These are phyloP conservation scores for Scheffersomyces insectosa DNA, from an alignment of 1,139 yeast species.

Conservation along the genomic window DNA sequence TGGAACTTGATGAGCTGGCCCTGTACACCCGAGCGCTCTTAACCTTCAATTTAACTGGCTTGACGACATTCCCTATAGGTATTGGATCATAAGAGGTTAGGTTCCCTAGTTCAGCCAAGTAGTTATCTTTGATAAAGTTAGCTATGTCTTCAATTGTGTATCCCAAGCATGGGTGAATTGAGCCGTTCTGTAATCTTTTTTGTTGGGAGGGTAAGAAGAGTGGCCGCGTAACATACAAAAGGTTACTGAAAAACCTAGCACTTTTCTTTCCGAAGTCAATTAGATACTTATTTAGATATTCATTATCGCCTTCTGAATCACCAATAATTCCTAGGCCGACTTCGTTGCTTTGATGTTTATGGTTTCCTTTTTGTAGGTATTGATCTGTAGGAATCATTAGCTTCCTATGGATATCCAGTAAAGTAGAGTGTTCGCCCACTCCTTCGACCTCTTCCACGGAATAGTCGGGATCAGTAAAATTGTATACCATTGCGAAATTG, in stretches of 20 bases:
- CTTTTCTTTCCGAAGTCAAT: slow-evolving; percentile 20
- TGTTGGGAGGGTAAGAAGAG: slow-evolving; percentile 27
- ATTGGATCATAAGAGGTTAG: not conserved
- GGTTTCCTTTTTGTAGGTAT: slow-evolving; percentile 28
- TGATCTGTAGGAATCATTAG: slow-evolving; percentile 44
- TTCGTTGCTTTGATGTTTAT: slow-evolving; percentile 18
- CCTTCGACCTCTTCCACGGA: slow-evolving; percentile 20
- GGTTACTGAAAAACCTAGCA: slow-evolving; percentile 24
- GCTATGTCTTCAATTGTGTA: slow-evolving; percentile 36
- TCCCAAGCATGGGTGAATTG: slow-evolving; percentile 23
- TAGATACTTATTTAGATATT: slow-evolving; percentile 9
- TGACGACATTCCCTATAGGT: not conserved
- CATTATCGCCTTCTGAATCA: slow-evolving; percentile 10
- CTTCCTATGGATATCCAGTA: slow-evolving; percentile 38
- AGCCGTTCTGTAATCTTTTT: slow-evolving; percentile 17
- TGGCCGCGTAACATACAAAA: slow-evolving; percentile 22
- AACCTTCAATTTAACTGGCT: slow-evolving; percentile 6
- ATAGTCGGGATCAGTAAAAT: slow-evolving; percentile 41
- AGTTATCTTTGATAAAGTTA: slow-evolving; percentile 26
- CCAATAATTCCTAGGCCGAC: slow-evolving; percentile 25
- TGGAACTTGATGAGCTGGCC: slow-evolving; percentile 7
- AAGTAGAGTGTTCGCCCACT: slow-evolving; percentile 23
- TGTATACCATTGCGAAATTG: slow-evolving; percentile 35
- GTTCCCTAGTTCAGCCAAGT: slow-evolving; percentile 9
- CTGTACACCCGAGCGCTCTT: slow-evolving; percentile 9